A percentile compares a stretch with the other conserved stretches of the same genome.
These are phyloP conservation scores for Pseudonitzschia pungens DNA, from an alignment of 108 stramenopile species.

Conservation along the genomic window DNA sequence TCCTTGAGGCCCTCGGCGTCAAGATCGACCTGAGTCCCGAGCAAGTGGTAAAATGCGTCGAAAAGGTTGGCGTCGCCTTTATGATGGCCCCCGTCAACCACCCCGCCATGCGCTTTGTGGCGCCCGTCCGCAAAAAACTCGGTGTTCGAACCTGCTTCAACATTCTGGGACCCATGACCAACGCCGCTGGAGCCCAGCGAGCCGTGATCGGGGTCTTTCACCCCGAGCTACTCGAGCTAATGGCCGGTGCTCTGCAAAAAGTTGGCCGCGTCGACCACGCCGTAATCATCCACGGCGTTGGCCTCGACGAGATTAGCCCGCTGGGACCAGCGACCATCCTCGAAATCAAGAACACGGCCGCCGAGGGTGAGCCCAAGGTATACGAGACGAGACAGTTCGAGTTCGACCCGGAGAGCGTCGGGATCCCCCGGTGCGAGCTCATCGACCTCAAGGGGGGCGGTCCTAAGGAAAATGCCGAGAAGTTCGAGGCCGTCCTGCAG, in stretches of 20 bases:
- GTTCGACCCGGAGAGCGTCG: slow-evolving; percentile 86
- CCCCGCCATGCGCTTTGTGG: slow-evolving; percentile 96
- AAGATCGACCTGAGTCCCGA: slow-evolving; percentile 87
- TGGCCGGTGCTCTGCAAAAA: slow-evolving; percentile 89
- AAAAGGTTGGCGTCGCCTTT: slow-evolving; percentile 86
- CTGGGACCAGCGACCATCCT: slow-evolving; percentile 91
- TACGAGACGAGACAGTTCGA: slow-evolving; percentile 75
- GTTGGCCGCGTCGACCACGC: slow-evolving; percentile 96
- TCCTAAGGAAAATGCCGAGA: slow-evolving; percentile 89
- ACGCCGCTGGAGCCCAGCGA: slow-evolving; percentile 94
- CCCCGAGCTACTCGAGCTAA: slow-evolving; percentile 79
- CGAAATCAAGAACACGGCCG: slow-evolving; percentile 83
- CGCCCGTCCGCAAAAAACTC: slow-evolving; percentile 92
- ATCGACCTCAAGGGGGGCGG: slow-evolving; percentile 95
- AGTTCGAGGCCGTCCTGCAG: slow-evolving; percentile 82
- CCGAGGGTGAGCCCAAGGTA: slow-evolving; percentile 60
- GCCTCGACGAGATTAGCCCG: slow-evolving; percentile 97
- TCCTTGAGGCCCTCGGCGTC: slow-evolving; percentile 93
- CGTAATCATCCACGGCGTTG: slow-evolving; percentile 95
- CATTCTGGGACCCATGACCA: slow-evolving; percentile 98
- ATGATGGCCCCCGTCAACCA: slow-evolving; percentile 98
- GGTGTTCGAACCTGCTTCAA: slow-evolving; percentile 97
- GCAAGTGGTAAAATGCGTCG: slow-evolving; percentile 91
- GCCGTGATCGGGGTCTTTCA: slow-evolving; percentile 98
- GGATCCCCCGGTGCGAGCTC: slow-evolving; percentile 86